Base-by-base conservation (phyloP, 345 rosid genomes). In the Euphorbia lathyris region DNA sequence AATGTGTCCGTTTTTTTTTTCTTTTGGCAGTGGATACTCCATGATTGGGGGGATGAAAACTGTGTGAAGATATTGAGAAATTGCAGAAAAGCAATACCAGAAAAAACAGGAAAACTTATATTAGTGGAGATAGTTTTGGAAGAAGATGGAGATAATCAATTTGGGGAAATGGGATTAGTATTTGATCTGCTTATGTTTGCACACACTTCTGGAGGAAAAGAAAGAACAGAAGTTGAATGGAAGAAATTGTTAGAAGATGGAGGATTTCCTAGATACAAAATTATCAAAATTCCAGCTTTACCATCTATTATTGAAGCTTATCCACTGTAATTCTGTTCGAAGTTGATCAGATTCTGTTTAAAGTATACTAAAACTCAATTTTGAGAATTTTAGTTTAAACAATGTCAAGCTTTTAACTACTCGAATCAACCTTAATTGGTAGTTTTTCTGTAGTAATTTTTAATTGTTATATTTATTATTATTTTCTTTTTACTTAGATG, bases 161-260 rank as follows among this genome's bases (percentile, higher is more conserved):
- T 43, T 14, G 83, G 32, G 2, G 81, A 77, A 7, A 4, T 23
- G 29, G 76, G 75, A 0, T 36, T 79, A 17, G 70, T 56, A 7
- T 50, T 79, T 27, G 87, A 81, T 79, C 27, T 79, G 1, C 19
- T 75, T 1, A 77, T 84, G 82, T 0, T 77, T 1, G 87, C 78
- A 1, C 73, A 75, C 23, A 7, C 69, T 3, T 1, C 64, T 0
- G 80, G 82, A 2, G 87, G 79, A 5, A 81, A 72, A 8, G 80
- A 77, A 22, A 70, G 85, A 20, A 81, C 72, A 0, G 78, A 77
- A 55, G n/a, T n/a, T 19, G 75, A 84, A 70, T 77, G 87, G 85
- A 79, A 73, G 62, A 70, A 61, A 12, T 7, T 83, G 1, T 59
- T 81, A 11, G 36, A 58, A 38, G 45, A 63, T 65, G 82, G 77